These are phyloP conservation scores for Phyllosticta citrichinensis DNA, from an alignment of 2,329 filamentous ascomycete genomes.

Conservation along the genomic window DNA sequence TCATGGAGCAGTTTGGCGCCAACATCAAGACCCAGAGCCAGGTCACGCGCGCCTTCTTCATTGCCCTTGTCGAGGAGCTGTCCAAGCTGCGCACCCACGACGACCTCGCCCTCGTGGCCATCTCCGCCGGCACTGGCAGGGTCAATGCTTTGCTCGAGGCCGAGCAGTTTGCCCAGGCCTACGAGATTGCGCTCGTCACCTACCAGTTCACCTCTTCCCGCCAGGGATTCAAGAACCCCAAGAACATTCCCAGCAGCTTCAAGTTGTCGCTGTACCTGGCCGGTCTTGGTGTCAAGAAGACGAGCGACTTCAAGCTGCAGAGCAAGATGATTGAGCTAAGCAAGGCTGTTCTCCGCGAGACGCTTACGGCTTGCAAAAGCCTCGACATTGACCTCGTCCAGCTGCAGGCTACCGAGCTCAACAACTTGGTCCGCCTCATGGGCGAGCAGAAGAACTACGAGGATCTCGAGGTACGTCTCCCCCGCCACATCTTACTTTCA, in stretches of 20 bases:
- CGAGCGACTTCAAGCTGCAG: slow-evolving; percentile 22
- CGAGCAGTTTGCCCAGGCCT: slow-evolving; percentile 24
- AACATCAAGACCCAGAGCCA: slow-evolving; percentile 7
- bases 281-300: slow-evolving; percentile 19
- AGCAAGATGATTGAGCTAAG: slow-evolving; percentile 33
- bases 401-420: slow-evolving; percentile 32
- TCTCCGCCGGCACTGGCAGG: slow-evolving; percentile 3
- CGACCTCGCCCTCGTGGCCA: slow-evolving; percentile 4
- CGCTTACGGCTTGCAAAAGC: slow-evolving; percentile 29
- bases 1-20: slow-evolving; percentile 7
- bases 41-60: slow-evolving; percentile 8
- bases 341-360: slow-evolving; percentile 31
- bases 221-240: slow-evolving; percentile 23
- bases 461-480: slow-evolving; percentile 25
- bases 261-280: slow-evolving; percentile 25
- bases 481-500: background rate
- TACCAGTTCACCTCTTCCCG: slow-evolving; percentile 24
- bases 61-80: slow-evolving; percentile 8
- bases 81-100: slow-evolving; percentile 5
- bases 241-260: slow-evolving; percentile 28
- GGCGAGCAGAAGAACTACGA: slow-evolving; percentile 37
- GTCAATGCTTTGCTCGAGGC: slow-evolving; percentile 13
- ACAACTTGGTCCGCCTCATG: slow-evolving; percentile 33
- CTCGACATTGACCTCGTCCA: slow-evolving; percentile 35
- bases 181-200: slow-evolving; percentile 24